Percentiles rank a stretch among this genome's conserved stretches.
Evolutionary conservation across 352 stramenopile genomes (phyloP).

Genomic region (Phytophthora niederhauseri): DNA sequence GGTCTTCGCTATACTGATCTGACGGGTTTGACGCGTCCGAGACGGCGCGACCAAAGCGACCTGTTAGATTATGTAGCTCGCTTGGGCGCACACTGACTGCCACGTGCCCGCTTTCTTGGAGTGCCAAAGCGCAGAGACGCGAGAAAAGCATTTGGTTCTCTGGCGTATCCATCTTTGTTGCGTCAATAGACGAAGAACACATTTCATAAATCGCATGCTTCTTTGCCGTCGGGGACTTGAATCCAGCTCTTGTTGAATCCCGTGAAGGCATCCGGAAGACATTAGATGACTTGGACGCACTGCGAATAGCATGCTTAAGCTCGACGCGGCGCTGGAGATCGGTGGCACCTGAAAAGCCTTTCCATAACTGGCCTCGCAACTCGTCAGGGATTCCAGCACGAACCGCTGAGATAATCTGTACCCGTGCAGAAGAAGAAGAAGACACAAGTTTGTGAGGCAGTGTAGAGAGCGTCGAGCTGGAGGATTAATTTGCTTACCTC

Average conservation of each 20-base stretch:
- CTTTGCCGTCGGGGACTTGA: slow-evolving; percentile 24
- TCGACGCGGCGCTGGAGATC: slow-evolving; percentile 68
- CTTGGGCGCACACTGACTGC: slow-evolving; percentile 23
- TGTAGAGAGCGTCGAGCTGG: not conserved
- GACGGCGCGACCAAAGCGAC: not conserved
- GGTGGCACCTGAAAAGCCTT: slow-evolving; percentile 68
- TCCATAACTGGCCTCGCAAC: slow-evolving; percentile 74
- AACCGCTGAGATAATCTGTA: slow-evolving; percentile 75
- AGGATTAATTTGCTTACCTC: slow-evolving; percentile 47
- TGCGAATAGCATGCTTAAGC: slow-evolving; percentile 59
- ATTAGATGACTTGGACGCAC: slow-evolving; percentile 51
- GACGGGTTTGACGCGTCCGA: slow-evolving; percentile 42
- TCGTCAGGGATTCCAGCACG: slow-evolving; percentile 81
- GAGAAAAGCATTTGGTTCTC: slow-evolving; percentile 75
- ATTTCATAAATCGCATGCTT: slow-evolving; percentile 58
- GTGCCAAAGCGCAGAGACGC: slow-evolving; percentile 55
- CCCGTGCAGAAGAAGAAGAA: not conserved
- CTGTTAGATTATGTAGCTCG: not conserved
- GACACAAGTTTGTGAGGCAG: slow-evolving; percentile 1
- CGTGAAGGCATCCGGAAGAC: slow-evolving; percentile 35
- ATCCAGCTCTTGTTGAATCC: slow-evolving; percentile 20
- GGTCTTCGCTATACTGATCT: slow-evolving; percentile 50
- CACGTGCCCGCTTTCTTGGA: slow-evolving; percentile 48
- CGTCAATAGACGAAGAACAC: slow-evolving; percentile 49
- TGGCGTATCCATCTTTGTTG: slow-evolving; percentile 41